These are phyloP conservation scores for Fraxinus greggii DNA, from an alignment of 305 asterid species.

Conservation along the genomic window DNA sequence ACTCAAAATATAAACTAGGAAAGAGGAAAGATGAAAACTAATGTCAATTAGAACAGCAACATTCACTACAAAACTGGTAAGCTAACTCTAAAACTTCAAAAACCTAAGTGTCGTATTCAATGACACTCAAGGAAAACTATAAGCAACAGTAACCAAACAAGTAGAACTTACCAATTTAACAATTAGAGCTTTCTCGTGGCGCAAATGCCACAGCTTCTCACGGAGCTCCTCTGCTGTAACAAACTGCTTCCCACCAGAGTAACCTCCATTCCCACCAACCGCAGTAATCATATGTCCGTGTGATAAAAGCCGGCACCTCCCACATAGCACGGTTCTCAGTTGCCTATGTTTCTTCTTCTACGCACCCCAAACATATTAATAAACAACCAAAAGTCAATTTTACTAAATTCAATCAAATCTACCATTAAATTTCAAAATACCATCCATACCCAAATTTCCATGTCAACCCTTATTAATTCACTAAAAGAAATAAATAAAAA, in stretches of 20 bases:
- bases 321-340: conserved; percentile 73
- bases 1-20: conserved; percentile 4
- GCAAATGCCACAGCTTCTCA: conserved; percentile 78
- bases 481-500: background rate
- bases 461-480: background rate
- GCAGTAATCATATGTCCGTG: conserved; percentile 99
- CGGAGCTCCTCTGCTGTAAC: conserved; percentile 96
- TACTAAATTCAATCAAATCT: background rate
- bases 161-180: conserved; percentile 66
- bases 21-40: background rate
- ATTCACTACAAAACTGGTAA: background rate
- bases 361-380: conserved; percentile 16
- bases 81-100: background rate
- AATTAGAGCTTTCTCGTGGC: conserved; percentile 73
- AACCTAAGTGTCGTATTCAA: background rate
- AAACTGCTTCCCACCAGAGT: conserved; percentile 94
- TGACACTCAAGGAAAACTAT: background rate
- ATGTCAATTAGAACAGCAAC: background rate
- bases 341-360: conserved; percentile 96
- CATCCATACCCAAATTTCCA: background rate
- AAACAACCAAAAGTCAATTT: background rate
- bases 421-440: background rate
- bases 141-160: background rate
- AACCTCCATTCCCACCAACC: conserved; percentile 98
- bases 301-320: conserved; percentile 89